phyloP scores from a whole-genome alignment of 805 yeast genomes.

The Komagataella pastoris region DNA sequence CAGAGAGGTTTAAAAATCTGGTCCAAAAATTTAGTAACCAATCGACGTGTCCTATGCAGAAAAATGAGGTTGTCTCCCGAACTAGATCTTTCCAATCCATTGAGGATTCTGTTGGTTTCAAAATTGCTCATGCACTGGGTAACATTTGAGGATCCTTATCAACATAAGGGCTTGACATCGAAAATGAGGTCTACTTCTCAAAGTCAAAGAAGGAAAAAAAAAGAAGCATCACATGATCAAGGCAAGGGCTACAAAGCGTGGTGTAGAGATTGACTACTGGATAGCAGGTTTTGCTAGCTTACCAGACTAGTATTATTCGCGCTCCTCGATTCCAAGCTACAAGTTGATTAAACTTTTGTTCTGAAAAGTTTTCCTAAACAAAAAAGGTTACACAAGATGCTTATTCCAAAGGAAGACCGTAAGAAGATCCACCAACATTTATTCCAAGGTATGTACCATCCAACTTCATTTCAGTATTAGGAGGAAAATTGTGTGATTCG shows the following conservation, averaged over 20 bases:
- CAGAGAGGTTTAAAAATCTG: not conserved
- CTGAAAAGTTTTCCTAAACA: not conserved
- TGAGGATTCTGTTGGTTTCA: not conserved
- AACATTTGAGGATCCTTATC: not conserved
- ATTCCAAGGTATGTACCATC: slow-evolving; percentile 76
- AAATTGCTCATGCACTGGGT: not conserved
- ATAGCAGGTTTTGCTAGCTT: not conserved
- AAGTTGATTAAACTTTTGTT: not conserved
- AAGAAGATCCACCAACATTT: slow-evolving; percentile 98
- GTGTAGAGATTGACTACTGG: slow-evolving; percentile 4
- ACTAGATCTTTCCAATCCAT: not conserved
- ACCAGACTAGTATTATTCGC: not conserved
- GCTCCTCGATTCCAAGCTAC: not conserved
- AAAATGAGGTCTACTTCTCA: too few species aligned
- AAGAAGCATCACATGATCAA: not conserved
- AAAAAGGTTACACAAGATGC: slow-evolving; percentile 43
- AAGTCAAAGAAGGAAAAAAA: too few species aligned
- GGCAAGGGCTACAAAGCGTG: not conserved
- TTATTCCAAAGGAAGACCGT: slow-evolving; percentile 99
- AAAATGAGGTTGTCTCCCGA: not conserved
- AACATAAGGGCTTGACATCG: not conserved
- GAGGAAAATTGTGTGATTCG: not conserved
- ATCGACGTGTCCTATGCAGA: not conserved
- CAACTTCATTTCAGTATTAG: not conserved
- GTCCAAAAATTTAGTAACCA: not conserved